Percentiles rank a stretch among this genome's conserved stretches.
Evolutionary conservation across 2,329 filamentous ascomycete genomes (phyloP).

Genomic region (Graphiopsis chlorocephala): DNA sequence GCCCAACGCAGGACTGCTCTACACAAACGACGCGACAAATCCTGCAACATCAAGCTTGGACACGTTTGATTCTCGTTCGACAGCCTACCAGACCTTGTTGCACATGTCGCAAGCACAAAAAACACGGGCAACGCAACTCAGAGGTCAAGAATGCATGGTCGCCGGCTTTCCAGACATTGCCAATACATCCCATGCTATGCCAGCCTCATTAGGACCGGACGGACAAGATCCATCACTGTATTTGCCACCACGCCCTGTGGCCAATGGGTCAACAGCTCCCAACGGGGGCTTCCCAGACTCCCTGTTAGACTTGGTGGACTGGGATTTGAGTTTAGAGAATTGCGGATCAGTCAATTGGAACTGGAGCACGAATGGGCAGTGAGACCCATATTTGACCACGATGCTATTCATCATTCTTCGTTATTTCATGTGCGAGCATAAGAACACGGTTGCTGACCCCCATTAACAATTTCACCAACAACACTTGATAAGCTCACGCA

Average conservation of each 20-base stretch:
- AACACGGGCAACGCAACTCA: slow-evolving; percentile 2
- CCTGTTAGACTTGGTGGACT: slow-evolving; percentile 2
- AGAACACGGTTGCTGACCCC: not conserved
- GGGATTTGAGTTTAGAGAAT: not conserved
- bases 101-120: not conserved
- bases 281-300: not conserved
- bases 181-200: not conserved
- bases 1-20: too few species aligned
- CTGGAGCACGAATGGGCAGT: not conserved
- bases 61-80: not conserved
- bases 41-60: not conserved
- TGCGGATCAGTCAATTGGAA: not conserved
- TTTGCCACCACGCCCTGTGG: not conserved
- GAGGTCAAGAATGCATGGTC: slow-evolving; percentile 1
- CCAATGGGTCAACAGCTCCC: not conserved
- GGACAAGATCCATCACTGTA: slow-evolving; percentile 1
- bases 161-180: not conserved
- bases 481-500: not conserved
- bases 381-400: not conserved
- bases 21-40: not conserved
- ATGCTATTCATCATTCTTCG: slow-evolving; percentile 4
- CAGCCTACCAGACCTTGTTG: slow-evolving; percentile 3
- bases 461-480: too few species aligned
- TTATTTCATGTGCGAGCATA: not conserved
- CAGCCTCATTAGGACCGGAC: not conserved